phyloP scores from a whole-genome alignment of 352 stramenopile species.

The Blastocystis sp. region DNA sequence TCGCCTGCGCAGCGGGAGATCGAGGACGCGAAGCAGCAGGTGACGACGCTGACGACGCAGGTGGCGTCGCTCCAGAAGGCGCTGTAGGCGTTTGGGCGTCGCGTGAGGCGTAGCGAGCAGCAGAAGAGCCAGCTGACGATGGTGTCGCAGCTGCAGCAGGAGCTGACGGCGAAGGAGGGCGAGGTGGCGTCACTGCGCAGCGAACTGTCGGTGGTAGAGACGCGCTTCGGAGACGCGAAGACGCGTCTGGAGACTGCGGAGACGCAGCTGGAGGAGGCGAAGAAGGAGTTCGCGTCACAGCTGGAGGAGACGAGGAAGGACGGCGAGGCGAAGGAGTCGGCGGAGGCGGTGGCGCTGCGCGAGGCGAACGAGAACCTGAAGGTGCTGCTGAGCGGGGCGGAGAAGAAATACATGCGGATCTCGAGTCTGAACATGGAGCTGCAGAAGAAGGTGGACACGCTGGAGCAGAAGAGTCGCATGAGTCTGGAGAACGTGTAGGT shows the following conservation, averaged over 20 bases:
- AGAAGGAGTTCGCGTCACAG: background rate
- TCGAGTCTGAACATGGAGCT: conserved; percentile 2
- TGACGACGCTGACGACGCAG: background rate
- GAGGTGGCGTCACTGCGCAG: background rate
- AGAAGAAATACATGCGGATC: conserved; percentile 43
- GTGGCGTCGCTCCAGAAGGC: background rate
- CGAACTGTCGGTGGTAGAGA: background rate
- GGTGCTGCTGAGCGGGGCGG: background rate
- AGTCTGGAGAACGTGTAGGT: conserved; percentile 2
- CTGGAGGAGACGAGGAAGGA: background rate
- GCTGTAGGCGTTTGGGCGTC: background rate
- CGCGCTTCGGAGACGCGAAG: background rate
- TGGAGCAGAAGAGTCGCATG: conserved; percentile 46
- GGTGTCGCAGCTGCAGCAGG: background rate
- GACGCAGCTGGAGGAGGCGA: background rate
- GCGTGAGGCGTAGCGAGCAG: background rate
- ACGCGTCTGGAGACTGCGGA: background rate
- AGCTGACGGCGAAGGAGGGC: background rate
- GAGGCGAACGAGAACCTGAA: conserved; percentile 41
- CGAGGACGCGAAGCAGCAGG: background rate
- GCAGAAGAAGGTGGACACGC: conserved; percentile 41
- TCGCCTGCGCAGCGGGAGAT: too few species aligned
- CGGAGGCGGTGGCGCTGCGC: background rate
- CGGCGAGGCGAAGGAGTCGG: background rate
- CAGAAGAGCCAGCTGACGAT: background rate